Conservation (phyloP, 208 protist genomes). For the Wallacemonas rigidus region DNA sequence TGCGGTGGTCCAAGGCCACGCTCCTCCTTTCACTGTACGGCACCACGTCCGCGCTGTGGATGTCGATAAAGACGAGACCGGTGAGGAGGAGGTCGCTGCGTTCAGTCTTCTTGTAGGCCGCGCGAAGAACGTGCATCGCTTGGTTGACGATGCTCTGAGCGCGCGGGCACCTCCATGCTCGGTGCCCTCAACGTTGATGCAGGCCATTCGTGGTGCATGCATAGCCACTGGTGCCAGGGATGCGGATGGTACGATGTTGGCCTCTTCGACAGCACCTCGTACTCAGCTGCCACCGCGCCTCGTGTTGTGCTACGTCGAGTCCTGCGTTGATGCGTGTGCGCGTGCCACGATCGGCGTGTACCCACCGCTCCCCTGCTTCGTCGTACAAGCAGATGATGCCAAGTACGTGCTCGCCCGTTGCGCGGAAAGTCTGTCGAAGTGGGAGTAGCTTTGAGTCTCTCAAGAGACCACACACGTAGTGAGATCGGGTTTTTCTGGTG, state of each 20-base stretch:
- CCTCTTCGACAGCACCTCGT: not conserved
- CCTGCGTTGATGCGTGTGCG: too few relatives aligned
- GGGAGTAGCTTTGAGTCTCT: conserved; percentile 2
- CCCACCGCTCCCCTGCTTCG: conserved; percentile 11
- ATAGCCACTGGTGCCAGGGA: too few relatives aligned
- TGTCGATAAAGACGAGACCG: conserved; percentile 11
- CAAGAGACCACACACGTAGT: too few relatives aligned
- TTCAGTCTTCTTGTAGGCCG: conserved; percentile 1
- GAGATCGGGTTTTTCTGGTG: too few relatives aligned
- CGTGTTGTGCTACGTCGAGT: conserved; percentile 11
- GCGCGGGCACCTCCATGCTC: not conserved
- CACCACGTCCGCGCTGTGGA: conserved; percentile 19
- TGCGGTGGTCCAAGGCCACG: not conserved
- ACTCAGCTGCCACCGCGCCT: not conserved
- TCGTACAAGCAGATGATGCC: not conserved
- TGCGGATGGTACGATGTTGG: not conserved
- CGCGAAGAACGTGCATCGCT: not conserved
- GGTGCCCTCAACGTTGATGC: not conserved
- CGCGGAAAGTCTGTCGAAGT: not conserved
- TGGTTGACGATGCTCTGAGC: not conserved
- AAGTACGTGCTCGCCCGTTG: not conserved
- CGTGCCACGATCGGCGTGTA: not conserved
- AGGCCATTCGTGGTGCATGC: too few relatives aligned
- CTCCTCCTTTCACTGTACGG: not conserved
- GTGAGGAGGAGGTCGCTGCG: conserved; percentile 1